Evolutionary conservation across 106 monocot genomes (phyloP).

Genomic region (Dioscorea alata): DNA sequence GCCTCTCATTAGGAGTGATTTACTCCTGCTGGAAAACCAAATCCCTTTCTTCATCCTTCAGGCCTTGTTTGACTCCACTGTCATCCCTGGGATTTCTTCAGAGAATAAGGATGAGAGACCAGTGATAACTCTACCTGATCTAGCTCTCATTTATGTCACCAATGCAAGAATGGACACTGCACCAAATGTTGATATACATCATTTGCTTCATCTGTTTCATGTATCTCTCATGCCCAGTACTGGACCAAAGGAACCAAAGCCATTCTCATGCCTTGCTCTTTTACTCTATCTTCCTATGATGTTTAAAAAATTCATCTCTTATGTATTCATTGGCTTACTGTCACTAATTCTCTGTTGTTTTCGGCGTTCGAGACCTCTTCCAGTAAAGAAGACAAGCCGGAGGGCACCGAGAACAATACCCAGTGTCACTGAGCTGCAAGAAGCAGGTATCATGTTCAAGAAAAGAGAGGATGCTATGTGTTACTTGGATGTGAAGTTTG

Average conservation of each 20-base stretch:
- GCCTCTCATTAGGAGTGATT: conserved; percentile 65
- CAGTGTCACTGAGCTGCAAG: conserved; percentile 60
- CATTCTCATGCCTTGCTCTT: too few species aligned
- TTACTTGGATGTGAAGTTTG: conserved; percentile 68
- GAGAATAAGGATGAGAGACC: not conserved
- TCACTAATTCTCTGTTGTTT: too few species aligned
- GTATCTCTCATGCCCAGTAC: not conserved
- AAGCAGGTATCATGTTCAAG: conserved; percentile 58
- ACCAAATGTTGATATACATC: not conserved
- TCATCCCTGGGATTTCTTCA: not conserved
- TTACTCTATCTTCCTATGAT: too few species aligned
- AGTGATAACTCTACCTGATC: not conserved
- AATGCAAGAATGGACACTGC: not conserved
- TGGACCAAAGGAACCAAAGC: too few species aligned
- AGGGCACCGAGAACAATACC: conserved; percentile 64
- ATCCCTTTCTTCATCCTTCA: conserved; percentile 80
- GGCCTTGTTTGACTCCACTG: conserved; percentile 18
- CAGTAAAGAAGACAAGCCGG: conserved; percentile 40
- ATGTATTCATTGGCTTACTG: too few species aligned
- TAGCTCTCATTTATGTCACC: not conserved
- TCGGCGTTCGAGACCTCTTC: not conserved
- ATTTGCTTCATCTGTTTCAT: not conserved
- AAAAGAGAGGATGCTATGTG: conserved; percentile 34
- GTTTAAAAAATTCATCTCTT: too few species aligned
- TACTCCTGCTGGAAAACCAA: conserved; percentile 91